Evolutionary conservation across 768 basidiomycete genomes (phyloP), one percentile per base, ranked within the genome.

Genomic region (Cystofilobasidium ferigula): DNA sequence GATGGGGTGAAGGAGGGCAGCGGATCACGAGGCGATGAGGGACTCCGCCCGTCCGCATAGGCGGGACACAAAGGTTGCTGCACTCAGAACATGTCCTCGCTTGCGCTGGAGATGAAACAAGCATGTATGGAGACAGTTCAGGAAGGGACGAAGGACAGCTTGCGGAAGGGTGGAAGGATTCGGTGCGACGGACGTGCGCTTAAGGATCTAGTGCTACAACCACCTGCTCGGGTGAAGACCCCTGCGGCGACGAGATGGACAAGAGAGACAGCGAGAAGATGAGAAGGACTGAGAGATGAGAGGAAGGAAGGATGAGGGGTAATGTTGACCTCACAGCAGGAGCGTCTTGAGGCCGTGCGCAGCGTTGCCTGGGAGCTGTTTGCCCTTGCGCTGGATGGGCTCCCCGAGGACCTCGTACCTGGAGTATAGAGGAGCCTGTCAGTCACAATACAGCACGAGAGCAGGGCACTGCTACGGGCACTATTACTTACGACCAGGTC

Each of bases 371-470:
- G 51, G 36, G 54, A 62, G 30, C 24, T 26, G 28, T 7, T 51
- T 28, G 13, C 20, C 0, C 12, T 32, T 62, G 43, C 57, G 54
- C n/a, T 61, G 62, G 9, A 74, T 26, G 1, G 69, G 71, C 68
- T 70, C 69, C 16, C 73, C 73, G 2, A 64, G 24, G 5, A 74
- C 70, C 24, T 71, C 67, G 24, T 70, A 54, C 0, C 63, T 63
- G 58, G 16, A 14, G 16, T 5, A 43, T 6, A 43, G 26, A 53
- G 32, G 24, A 26, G 13, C 10, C 32, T 26, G 34, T 16, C n/a
- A 54, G 38, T 32, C 22, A 42, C 8, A 24, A n/a, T 34, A 6
- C 42, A 0, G 9, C 16, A 20, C 4, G n/a, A 8, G 26, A 34
- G 7, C 24, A 16, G 22, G 28, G 14, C 28, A n/a, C 9, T 28